Base-by-base conservation (phyloP, 1,284 basidiomycete species). In the Rugosomyces carneus region DNA sequence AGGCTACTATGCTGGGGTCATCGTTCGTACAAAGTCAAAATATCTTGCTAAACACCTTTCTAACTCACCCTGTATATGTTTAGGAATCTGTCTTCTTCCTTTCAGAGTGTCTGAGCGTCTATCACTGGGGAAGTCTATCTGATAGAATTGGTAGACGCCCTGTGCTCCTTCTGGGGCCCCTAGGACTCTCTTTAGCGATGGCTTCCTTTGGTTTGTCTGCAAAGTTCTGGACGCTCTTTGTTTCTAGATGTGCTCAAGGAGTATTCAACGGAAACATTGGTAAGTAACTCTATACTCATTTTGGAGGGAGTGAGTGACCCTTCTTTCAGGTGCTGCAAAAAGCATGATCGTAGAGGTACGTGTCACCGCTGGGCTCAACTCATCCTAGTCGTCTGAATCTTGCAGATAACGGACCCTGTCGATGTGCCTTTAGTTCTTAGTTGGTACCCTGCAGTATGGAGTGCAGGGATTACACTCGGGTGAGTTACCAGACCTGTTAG, bases 1-100 rank as follows among this genome's bases (percentile, higher is more conserved):
- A 1, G 76, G 74, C 0, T 78, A 80, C 57, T 80, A 73, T 53
- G 75, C 73, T 41, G 78, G 69, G 4, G 52, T 70, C 11, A 65
- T 71, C 26, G 70, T 70, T 51, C 46, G 68, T 59, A 7, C n/a
- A 32, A 13, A 15, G 13, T 8, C 15, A 4, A 15, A n/a, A 15
- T n/a, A 15, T 34, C 13, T 34, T 34, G 31, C 3, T 34, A 3
- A 15, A 16, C 13, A n/a, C 2, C 27, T 3, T 3, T 29, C 27
- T 34, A 3, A 34, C 31, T 34, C 31, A 34, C 9, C 13, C n/a
- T 34, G 15, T 8, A 2, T 16, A 15, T 13, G 9, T n/a, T 10
- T 65, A 68, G 65, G 66, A 67, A 56, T 66, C 65, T 2, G 45
- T 59, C n/a, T 69, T 68, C 48, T 69, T 64, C 51, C 41, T 67